phyloP scores from a whole-genome alignment of 345 rosid genomes.

The Camelina hispida region DNA sequence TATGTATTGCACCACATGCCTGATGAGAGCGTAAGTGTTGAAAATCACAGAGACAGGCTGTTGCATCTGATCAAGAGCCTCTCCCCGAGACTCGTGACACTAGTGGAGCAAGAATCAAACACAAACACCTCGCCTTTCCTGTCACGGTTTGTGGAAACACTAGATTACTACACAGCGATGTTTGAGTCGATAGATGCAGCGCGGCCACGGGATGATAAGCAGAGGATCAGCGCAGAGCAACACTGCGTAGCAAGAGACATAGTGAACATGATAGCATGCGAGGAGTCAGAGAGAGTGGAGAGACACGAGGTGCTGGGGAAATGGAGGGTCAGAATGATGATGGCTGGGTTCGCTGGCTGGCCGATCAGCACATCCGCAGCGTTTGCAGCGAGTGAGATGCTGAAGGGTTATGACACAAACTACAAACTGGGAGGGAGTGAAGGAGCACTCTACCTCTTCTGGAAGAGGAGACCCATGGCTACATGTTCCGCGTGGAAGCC shows the following conservation, averaged over 20 bases:
- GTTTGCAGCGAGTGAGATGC: slow-evolving; percentile 48
- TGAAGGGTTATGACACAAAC: slow-evolving; percentile 55
- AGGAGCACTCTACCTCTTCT: slow-evolving; percentile 66
- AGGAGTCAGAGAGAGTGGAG: slow-evolving; percentile 78
- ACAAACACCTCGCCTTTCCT: slow-evolving; percentile 81
- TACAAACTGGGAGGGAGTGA: slow-evolving; percentile 57
- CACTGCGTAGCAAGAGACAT: slow-evolving; percentile 89
- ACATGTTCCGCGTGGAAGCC: slow-evolving; percentile 79
- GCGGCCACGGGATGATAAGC: slow-evolving; percentile 60
- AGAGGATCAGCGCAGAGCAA: slow-evolving; percentile 79
- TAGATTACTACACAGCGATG: slow-evolving; percentile 81
- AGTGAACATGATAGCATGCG: slow-evolving; percentile 88
- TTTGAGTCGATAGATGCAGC: slow-evolving; percentile 77
- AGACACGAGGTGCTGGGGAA: slow-evolving; percentile 78
- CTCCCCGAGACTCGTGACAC: slow-evolving; percentile 73
- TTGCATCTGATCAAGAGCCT: slow-evolving; percentile 83
- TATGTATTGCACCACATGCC: slow-evolving; percentile 95
- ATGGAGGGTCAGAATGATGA: slow-evolving; percentile 67
- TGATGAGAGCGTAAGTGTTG: slow-evolving; percentile 85
- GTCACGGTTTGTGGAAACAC: slow-evolving; percentile 62
- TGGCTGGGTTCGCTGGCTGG: slow-evolving; percentile 70
- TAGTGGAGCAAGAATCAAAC: slow-evolving; percentile 84
- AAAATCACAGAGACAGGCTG: slow-evolving; percentile 81
- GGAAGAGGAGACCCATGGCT: slow-evolving; percentile 74
- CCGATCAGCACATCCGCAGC: slow-evolving; percentile 50